Conservation (phyloP, 371 early-diverging fungal species). For the Mucor mucedo region DNA sequence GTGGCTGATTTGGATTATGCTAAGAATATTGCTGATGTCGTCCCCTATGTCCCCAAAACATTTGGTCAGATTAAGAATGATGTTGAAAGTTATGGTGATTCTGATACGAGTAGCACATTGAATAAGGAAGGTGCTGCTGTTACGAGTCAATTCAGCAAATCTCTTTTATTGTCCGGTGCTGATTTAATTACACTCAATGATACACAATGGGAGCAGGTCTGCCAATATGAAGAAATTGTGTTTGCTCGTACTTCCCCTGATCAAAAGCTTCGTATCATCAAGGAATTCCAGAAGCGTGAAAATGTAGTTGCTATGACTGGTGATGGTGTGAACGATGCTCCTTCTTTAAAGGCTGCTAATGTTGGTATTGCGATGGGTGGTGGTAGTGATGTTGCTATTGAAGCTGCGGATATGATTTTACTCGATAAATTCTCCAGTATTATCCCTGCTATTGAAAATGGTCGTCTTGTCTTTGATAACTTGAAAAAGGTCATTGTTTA, state of each 20-base stretch:
- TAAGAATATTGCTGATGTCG: conserved; percentile 18
- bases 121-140: conserved; percentile 18
- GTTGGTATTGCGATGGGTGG: conserved; percentile 82
- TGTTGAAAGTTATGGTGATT: not conserved
- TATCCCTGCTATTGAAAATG: conserved; percentile 75
- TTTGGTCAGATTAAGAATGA: not conserved
- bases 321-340: conserved; percentile 96
- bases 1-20: conserved; percentile 37
- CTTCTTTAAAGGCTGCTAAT: conserved; percentile 79
- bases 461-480: conserved; percentile 85
- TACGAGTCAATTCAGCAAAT: not conserved
- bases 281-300: conserved; percentile 70
- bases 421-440: conserved; percentile 79
- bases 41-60: conserved; percentile 16
- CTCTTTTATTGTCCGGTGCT: conserved; percentile 59
- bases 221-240: conserved; percentile 75
- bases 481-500: conserved; percentile 82
- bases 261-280: conserved; percentile 81
- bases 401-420: conserved; percentile 77
- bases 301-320: conserved; percentile 81
- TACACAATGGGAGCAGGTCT: conserved; percentile 63
- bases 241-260: conserved; percentile 88
- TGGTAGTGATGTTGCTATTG: conserved; percentile 81
- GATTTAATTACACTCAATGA: conserved; percentile 58
- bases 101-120: conserved; percentile 11